Percentiles rank a stretch among this genome's conserved stretches.
phyloP scores from a whole-genome alignment of 257 asterid species.

The Gentiana straminea region DNA sequence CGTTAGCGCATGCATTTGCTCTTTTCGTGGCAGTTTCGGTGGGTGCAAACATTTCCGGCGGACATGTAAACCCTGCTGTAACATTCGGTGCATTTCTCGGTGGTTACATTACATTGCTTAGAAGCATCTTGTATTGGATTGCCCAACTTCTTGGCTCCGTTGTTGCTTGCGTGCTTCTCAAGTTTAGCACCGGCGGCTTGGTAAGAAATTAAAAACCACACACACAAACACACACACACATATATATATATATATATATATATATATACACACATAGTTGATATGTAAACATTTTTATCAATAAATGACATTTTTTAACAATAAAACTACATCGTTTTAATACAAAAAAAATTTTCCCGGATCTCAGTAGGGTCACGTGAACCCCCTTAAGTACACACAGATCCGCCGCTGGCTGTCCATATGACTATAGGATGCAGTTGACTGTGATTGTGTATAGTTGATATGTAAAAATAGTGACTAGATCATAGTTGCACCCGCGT shows the following conservation, averaged over 20 bases:
- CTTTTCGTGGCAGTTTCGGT: conserved; percentile 31
- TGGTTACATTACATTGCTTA: conserved; percentile 22
- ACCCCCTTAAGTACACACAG: too few relatives aligned
- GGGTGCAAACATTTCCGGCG: conserved; percentile 33
- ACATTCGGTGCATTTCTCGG: conserved; percentile 30
- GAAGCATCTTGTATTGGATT: conserved; percentile 23
- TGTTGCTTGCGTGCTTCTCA: conserved; percentile 22
- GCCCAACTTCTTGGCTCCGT: conserved; percentile 28
- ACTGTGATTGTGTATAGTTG: too few relatives aligned
- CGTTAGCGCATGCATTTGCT: conserved; percentile 25
- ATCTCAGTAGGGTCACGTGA: too few relatives aligned
- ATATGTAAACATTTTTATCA: too few relatives aligned
- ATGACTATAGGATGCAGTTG: too few relatives aligned
- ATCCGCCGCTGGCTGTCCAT: too few relatives aligned
- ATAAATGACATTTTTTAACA: too few relatives aligned
- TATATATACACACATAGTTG: too few relatives aligned
- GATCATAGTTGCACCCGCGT: background rate
- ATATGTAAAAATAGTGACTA: background rate
- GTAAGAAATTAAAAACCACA: conserved; percentile 2
- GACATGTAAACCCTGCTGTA: conserved; percentile 37
- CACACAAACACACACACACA: background rate
- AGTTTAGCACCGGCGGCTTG: conserved; percentile 18
- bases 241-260: too few relatives aligned
- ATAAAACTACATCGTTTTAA: too few relatives aligned
- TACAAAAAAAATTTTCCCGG: too few relatives aligned